These are phyloP conservation scores for Kwoniella bestiolae DNA, from an alignment of 768 basidiomycete genomes.

Conservation along the genomic window DNA sequence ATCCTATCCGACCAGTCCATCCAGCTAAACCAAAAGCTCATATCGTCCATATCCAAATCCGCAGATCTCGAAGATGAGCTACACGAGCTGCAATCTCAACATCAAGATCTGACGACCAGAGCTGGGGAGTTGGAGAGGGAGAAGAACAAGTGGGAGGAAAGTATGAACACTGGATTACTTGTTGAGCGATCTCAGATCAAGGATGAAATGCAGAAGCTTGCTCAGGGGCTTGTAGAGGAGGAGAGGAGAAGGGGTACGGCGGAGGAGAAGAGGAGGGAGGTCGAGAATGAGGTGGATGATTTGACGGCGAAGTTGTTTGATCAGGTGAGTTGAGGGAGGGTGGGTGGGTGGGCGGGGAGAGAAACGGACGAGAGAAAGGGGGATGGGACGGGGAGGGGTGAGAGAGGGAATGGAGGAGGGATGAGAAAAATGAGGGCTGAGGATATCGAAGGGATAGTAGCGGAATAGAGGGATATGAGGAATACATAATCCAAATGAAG, in stretches of 20 bases:
- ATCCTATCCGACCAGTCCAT: slow-evolving; percentile 88
- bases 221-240: slow-evolving; percentile 94
- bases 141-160: slow-evolving; percentile 81
- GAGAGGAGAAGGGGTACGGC: slow-evolving; percentile 88
- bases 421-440: no score
- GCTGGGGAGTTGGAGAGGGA: slow-evolving; percentile 81
- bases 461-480: not conserved
- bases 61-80: slow-evolving; percentile 91
- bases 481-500: no score
- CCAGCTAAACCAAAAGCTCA: slow-evolving; percentile 88
- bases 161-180: slow-evolving; percentile 84
- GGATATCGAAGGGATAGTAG: no score
- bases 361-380: not conserved
- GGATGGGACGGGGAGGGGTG: not conserved
- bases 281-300: slow-evolving; percentile 94
- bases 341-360: not conserved
- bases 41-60: slow-evolving; percentile 85
- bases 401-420: not conserved
- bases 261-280: slow-evolving; percentile 75
- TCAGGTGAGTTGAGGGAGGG: slow-evolving; percentile 46
- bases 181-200: slow-evolving; percentile 92
- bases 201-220: slow-evolving; percentile 84
- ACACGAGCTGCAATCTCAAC: slow-evolving; percentile 62
- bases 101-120: slow-evolving; percentile 63
- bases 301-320: slow-evolving; percentile 86